Base-by-base conservation (phyloP, 306 rosid species). In the Chamaecrista fasciculata region DNA sequence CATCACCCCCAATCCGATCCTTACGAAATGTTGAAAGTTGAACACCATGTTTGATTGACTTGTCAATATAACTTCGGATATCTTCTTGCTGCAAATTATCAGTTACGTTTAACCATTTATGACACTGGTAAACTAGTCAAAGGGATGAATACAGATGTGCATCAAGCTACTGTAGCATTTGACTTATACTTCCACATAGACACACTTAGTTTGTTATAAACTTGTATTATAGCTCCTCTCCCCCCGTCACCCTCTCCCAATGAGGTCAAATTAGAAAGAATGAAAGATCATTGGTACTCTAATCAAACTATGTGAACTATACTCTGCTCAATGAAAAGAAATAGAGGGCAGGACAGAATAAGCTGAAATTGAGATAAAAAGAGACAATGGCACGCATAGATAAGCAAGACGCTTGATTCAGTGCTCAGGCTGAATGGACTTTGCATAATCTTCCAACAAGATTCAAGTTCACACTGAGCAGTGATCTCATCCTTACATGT, bases 1-100 rank as follows among this genome's bases (percentile, higher is more conserved):
- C 84, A 83, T 92, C 96, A 61, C 98, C 98, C 69, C 96, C 96
- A 37, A 89, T 42, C 14, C 96, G 98, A 70, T 92, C 98, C 83
- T 89, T 92, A 34, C 98, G 96, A 82, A 92, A 92, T 70, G 91
- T 73, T 39, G 92, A 83, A 80, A 89, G 89, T 50, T 83, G 92
- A 79, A 79, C 84, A 51, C 96, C 96, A 66, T 81, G 96, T 78
- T 89, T 92, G 75, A 89, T 66, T 29, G 98, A 92, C 64, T 81
- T 87, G 82, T 92, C 98, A 67, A 89, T 92, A 73, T 83, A 89
- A 86, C 75, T 82, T 63, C 96, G 79, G 71, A 92, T 84, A 80
- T 92, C 98, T 76, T 92, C 98, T 89, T 89, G 98, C 98, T 92
- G 89, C 82, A 87, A 86, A 76, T 75, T 46, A 77, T 65, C 71